Percentiles rank a stretch among this genome's conserved stretches.
Conservation (phyloP, 352 stramenopile species). For the Pythium dissotocum region DNA sequence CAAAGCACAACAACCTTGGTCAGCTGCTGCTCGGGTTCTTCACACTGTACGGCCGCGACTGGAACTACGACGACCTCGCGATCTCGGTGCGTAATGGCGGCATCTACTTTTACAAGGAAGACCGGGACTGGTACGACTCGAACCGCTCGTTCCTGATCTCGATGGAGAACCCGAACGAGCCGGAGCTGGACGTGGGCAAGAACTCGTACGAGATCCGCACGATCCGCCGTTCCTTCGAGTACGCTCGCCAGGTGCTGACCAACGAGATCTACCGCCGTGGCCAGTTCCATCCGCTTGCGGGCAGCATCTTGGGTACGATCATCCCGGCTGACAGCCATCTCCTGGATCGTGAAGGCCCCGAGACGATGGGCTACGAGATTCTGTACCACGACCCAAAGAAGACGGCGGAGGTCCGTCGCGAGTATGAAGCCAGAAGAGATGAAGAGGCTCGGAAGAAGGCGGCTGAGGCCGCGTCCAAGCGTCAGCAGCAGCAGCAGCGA, state of each 20-base stretch:
- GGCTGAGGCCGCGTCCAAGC: conserved; percentile 28
- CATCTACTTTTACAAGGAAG: conserved; percentile 92
- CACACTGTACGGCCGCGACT: conserved; percentile 92
- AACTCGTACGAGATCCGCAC: conserved; percentile 92
- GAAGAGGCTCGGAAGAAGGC: conserved; percentile 62
- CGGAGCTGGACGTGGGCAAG: conserved; percentile 89
- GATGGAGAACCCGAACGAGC: conserved; percentile 95
- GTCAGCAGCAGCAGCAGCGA: conserved; percentile 27
- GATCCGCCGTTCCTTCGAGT: conserved; percentile 91
- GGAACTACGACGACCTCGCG: conserved; percentile 92
- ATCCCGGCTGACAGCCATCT: conserved; percentile 72
- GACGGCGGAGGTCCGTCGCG: conserved; percentile 54
- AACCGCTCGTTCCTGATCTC: conserved; percentile 86
- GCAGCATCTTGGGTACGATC: conserved; percentile 75
- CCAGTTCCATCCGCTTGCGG: conserved; percentile 57
- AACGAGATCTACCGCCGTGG: conserved; percentile 76
- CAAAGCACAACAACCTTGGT: conserved; percentile 89
- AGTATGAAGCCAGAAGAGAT: conserved; percentile 64
- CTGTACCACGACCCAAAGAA: conserved; percentile 71
- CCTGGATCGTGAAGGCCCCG: conserved; percentile 51
- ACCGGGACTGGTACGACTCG: conserved; percentile 64
- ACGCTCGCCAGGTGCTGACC: conserved; percentile 66
- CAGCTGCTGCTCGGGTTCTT: conserved; percentile 94
- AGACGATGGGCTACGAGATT: conserved; percentile 69
- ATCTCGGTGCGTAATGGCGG: conserved; percentile 94